A percentile compares a stretch with the other conserved stretches of the same genome.
Evolutionary conservation across 305 asterid species (phyloP).

Genomic region (Fraxinus latifolia): DNA sequence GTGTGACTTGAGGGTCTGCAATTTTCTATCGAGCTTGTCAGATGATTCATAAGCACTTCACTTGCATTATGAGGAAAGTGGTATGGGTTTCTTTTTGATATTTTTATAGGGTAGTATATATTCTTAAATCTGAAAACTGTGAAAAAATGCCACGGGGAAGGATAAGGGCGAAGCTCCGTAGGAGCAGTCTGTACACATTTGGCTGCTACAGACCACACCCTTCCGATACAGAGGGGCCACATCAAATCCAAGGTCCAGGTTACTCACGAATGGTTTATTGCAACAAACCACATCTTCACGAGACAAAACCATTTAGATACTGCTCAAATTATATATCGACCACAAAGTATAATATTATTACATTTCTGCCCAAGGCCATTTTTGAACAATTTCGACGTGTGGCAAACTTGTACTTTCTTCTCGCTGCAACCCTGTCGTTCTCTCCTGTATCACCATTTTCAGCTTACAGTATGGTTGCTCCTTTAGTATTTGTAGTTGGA

Average conservation of each 20-base stretch:
- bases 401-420: conserved; percentile 64
- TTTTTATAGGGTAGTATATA: conserved; percentile 9
- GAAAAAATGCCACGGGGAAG: conserved; percentile 52
- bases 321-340: conserved; percentile 57
- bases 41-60: conserved; percentile 32
- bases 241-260: conserved; percentile 48
- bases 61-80: conserved; percentile 41
- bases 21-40: conserved; percentile 29
- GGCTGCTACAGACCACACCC: conserved; percentile 41
- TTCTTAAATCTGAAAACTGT: conserved; percentile 22
- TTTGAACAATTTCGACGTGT: conserved; percentile 69
- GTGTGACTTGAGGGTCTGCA: conserved; percentile 24
- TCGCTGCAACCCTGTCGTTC: conserved; percentile 55
- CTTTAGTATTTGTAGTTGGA: conserved; percentile 60
- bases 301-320: conserved; percentile 44
- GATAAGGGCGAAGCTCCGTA: conserved; percentile 46
- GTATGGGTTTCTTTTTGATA: conserved; percentile 30
- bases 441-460: conserved; percentile 57
- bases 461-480: conserved; percentile 61
- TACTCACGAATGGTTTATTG: conserved; percentile 53
- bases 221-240: conserved; percentile 30
- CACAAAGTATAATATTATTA: conserved; percentile 55
- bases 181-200: conserved; percentile 60
- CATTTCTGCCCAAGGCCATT: conserved; percentile 61
- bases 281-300: conserved; percentile 53